A percentile compares a stretch with the other conserved stretches of the same genome.
Evolutionary conservation across 306 rosid genomes (phyloP).

Genomic region (Gillenia trifoliata): DNA sequence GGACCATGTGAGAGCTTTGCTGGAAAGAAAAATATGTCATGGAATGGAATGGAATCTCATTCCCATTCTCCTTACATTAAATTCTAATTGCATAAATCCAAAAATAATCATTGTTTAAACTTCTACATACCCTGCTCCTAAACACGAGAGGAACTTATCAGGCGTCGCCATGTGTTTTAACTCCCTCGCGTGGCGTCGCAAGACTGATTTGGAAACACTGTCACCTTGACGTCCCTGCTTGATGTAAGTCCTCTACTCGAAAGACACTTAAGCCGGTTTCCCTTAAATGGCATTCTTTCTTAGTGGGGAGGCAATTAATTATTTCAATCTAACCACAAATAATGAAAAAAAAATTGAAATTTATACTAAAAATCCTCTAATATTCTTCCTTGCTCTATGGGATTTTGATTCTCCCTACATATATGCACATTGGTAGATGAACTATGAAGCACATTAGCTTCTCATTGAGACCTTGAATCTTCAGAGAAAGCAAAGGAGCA

Average conservation of each 20-base stretch:
- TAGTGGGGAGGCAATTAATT: slow-evolving; percentile 2
- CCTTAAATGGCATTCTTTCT: neutral
- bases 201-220: neutral
- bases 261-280: neutral
- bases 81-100: slow-evolving; percentile 36
- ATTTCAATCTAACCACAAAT: slow-evolving; percentile 17
- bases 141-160: neutral
- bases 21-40: slow-evolving; percentile 34
- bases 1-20: slow-evolving; percentile 51
- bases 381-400: slow-evolving; percentile 23
- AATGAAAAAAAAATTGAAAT: neutral
- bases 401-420: slow-evolving; percentile 14
- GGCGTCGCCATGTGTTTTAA: neutral
- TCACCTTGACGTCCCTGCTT: neutral
- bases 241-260: neutral
- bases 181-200: neutral
- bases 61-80: slow-evolving; percentile 22
- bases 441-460: neutral
- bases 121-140: slow-evolving; percentile 14
- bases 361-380: slow-evolving; percentile 24
- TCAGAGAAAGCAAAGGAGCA: slow-evolving; percentile 79
- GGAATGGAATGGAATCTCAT: slow-evolving; percentile 39
- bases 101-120: slow-evolving; percentile 54
- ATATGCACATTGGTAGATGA: slow-evolving; percentile 23
- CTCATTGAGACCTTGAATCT: slow-evolving; percentile 29